A percentile compares a stretch with the other conserved stretches of the same genome.
These are phyloP conservation scores for Xanthoconium stramineum DNA, from an alignment of 768 basidiomycete genomes.

Conservation along the genomic window DNA sequence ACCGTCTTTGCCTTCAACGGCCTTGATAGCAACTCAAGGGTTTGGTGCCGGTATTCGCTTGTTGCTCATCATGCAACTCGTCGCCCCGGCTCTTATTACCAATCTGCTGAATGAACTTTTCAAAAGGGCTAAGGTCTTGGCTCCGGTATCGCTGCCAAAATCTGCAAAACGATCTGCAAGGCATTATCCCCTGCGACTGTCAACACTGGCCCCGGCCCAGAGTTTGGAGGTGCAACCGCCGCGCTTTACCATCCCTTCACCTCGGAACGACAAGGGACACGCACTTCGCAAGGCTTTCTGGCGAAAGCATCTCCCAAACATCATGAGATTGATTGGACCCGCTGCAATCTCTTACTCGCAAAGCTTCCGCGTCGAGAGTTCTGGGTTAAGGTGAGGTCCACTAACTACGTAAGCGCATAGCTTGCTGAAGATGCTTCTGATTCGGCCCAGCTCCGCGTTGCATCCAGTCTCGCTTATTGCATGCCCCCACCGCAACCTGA, in stretches of 20 bases:
- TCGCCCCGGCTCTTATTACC: conserved; percentile 92
- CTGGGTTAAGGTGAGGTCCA: conserved; percentile 66
- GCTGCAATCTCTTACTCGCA: conserved; percentile 97
- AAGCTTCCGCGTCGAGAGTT: conserved; percentile 98
- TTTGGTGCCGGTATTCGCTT: conserved; percentile 94
- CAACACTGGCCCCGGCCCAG: conserved; percentile 97
- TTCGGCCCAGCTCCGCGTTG: conserved; percentile 85
- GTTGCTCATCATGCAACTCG: conserved; percentile 92
- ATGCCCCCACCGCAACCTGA: conserved; percentile 98
- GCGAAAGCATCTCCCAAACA: conserved; percentile 93
- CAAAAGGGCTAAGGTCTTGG: conserved; percentile 99
- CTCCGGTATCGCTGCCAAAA: conserved; percentile 98
- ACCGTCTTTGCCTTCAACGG: conserved; percentile 97
- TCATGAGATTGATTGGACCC: conserved; percentile 97
- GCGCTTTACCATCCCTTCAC: conserved; percentile 98
- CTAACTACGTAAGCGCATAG: conserved; percentile 38
- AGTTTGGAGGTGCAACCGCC: conserved; percentile 96
- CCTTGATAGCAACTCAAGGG: conserved; percentile 93
- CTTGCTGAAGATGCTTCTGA: conserved; percentile 69
- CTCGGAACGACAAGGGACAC: conserved; percentile 94
- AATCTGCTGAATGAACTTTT: conserved; percentile 97
- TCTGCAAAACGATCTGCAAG: conserved; percentile 99
- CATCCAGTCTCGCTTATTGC: conserved; percentile 93
- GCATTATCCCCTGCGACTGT: conserved; percentile 97
- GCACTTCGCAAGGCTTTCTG: conserved; percentile 98